Base-by-base conservation (phyloP, 2,329 filamentous ascomycete genomes). In the Apiospora arundinis region DNA sequence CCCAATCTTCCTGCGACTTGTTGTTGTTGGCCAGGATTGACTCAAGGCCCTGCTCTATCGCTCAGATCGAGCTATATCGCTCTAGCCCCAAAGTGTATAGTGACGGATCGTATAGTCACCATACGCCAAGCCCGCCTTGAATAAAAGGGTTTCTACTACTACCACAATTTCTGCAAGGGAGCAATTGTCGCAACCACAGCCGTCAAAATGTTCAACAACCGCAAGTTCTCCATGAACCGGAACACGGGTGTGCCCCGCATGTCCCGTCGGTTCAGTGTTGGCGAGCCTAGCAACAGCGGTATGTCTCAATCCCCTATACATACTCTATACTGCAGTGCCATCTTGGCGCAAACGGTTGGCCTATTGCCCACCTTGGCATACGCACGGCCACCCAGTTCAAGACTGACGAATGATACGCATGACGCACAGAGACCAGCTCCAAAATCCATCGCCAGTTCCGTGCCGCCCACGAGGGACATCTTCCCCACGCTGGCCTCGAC, bases 391-490 rank as follows among this genome's bases (percentile, higher is more conserved):
- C n/a, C 32, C 32, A n/a, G 56, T 14, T 63, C 56, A 32, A 63
- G 32, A 40, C 65, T 46, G 65, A 67, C 65, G n/a, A 11, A 45
- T 32, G 44, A 42, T 32, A 21, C 5, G 23, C 48, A 25, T n/a
- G 28, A 67, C n/a, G 23, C 42, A 8, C 80, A 97, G 94, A 97
- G 85, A 87, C 91, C 75, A 90, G 89, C 78, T 97, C 94, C 78
- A 92, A 93, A 81, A 92, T 95, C 79, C 95, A 98, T 83, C 90
- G 92, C 74, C 93, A 97, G 81, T 97, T 98, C 85, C 93, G 95
- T 77, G 90, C 91, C 80, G 93, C 94, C 74, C 95, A 97, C 83
- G 94, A 96, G 82, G 95, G 95, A 72, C 95, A 97, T 84, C 91
- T 93, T 80, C 92, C 94, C 67, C 95, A 98, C 82, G 94, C 95